These are phyloP conservation scores for Fusarium buharicum DNA, from an alignment of 2,329 filamentous ascomycete genomes.

Conservation along the genomic window DNA sequence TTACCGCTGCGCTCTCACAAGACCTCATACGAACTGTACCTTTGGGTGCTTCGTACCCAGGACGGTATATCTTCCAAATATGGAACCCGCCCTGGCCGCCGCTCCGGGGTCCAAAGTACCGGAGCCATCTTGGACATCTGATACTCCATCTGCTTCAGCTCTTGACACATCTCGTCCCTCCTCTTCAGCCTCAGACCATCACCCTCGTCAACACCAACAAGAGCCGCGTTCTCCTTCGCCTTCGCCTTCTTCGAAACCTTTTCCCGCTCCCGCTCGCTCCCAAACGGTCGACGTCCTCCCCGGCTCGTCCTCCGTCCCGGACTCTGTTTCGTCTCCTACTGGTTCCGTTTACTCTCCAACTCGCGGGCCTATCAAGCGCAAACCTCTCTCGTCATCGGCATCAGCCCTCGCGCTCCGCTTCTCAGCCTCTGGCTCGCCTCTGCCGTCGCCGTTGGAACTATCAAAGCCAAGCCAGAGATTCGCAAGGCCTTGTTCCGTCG, in stretches of 20 bases:
- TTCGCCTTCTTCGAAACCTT: constrained; percentile 28
- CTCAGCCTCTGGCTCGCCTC: constrained; percentile 42
- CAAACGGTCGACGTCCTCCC: constrained; percentile 41
- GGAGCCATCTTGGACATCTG: constrained; percentile 39
- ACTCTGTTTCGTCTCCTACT: constrained; percentile 19
- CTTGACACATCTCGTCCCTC: constrained; percentile 34
- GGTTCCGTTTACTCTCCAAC: constrained; percentile 35
- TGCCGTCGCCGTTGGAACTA: constrained; percentile 53
- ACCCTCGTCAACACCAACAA: constrained; percentile 26
- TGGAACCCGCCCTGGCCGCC: constrained; percentile 41
- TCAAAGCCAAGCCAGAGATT: constrained; percentile 64
- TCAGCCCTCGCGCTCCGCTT: constrained; percentile 41
- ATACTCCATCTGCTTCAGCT: constrained; percentile 39
- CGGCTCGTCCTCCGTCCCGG: constrained; percentile 36
- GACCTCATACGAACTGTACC: constrained; percentile 28
- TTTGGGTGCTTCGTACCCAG: constrained; percentile 30
- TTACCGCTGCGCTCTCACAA: constrained; percentile 26
- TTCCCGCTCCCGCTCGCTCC: constrained; percentile 40
- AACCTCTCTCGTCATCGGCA: constrained; percentile 67
- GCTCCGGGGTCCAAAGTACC: constrained; percentile 38
- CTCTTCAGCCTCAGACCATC: constrained; percentile 37
- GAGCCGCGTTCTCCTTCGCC: constrained; percentile 19
- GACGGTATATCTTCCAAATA: constrained; percentile 42
- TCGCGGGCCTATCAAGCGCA: constrained; percentile 62
- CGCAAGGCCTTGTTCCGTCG: constrained; percentile 64